A percentile compares a stretch with the other conserved stretches of the same genome.
These are phyloP conservation scores for Aeschynomene evenia DNA, from an alignment of 306 rosid species.

Conservation along the genomic window DNA sequence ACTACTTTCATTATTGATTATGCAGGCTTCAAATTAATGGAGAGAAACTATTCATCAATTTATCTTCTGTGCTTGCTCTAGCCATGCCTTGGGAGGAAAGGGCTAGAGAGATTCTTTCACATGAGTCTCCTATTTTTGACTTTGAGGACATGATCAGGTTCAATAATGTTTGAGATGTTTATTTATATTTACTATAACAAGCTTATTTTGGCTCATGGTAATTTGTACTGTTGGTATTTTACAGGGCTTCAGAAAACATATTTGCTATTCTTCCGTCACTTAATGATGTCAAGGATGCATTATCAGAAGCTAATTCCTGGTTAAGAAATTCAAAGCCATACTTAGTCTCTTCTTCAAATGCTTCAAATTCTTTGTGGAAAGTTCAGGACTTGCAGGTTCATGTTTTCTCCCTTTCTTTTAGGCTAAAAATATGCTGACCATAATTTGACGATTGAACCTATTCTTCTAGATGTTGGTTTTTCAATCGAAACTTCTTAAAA, in stretches of 20 bases:
- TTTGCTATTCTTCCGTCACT: slow-evolving; percentile 71
- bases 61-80: slow-evolving; percentile 47
- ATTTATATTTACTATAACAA: slow-evolving; percentile 10
- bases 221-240: slow-evolving; percentile 36
- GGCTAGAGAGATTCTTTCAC: slow-evolving; percentile 61
- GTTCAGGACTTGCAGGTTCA: slow-evolving; percentile 76
- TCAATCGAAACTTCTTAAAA: slow-evolving; percentile 66
- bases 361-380: slow-evolving; percentile 46
- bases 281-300: slow-evolving; percentile 52
- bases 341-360: slow-evolving; percentile 45
- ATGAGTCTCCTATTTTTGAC: slow-evolving; percentile 58
- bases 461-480: slow-evolving; percentile 73
- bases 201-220: slow-evolving; percentile 30
- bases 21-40: slow-evolving; percentile 66
- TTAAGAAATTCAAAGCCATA: slow-evolving; percentile 57
- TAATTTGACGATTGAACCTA: slow-evolving; percentile 23
- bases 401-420: slow-evolving; percentile 34
- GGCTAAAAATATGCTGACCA: slow-evolving; percentile 18
- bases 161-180: slow-evolving; percentile 20
- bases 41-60: slow-evolving; percentile 58
- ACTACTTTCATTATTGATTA: slow-evolving; percentile 30
- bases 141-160: slow-evolving; percentile 80
- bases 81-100: slow-evolving; percentile 81
- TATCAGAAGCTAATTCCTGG: slow-evolving; percentile 67
- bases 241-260: slow-evolving; percentile 74